phyloP scores from a whole-genome alignment of 2,329 filamentous ascomycete species.

The Aspergillus sp. region DNA sequence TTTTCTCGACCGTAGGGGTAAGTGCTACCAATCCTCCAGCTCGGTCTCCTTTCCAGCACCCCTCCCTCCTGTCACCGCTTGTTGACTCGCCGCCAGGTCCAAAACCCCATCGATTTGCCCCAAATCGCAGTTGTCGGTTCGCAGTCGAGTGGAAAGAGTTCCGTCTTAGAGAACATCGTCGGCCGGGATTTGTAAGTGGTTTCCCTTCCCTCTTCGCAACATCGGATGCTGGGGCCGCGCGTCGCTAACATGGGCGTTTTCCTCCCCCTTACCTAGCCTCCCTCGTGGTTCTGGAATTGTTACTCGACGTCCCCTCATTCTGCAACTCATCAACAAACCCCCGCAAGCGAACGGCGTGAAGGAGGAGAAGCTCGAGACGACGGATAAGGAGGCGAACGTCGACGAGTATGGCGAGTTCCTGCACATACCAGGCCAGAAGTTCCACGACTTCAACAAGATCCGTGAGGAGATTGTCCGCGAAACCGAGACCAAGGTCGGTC shows the following conservation, averaged over 20 bases:
- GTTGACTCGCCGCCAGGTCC: slow-evolving; percentile 59
- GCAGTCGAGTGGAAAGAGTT: slow-evolving; percentile 99
- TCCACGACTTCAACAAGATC: slow-evolving; percentile 97
- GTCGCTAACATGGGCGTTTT: slow-evolving; percentile 24
- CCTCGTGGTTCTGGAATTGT: slow-evolving; percentile 97
- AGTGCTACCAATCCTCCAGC: slow-evolving; percentile 33
- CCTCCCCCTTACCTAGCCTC: slow-evolving; percentile 57
- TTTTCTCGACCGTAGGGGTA: slow-evolving; percentile 93
- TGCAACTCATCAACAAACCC: slow-evolving; percentile 94
- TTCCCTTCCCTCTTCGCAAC: not conserved
- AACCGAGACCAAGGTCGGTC: slow-evolving; percentile 93
- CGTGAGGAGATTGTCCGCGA: slow-evolving; percentile 95
- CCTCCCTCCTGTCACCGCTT: slow-evolving; percentile 26
- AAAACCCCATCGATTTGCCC: slow-evolving; percentile 98
- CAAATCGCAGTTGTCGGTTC: slow-evolving; percentile 98
- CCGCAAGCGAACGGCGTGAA: slow-evolving; percentile 70
- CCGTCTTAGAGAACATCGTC: slow-evolving; percentile 97
- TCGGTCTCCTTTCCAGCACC: slow-evolving; percentile 6
- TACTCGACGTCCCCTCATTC: slow-evolving; percentile 89
- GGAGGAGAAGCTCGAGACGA: slow-evolving; percentile 63
- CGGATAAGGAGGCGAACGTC: slow-evolving; percentile 82
- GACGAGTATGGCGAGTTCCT: slow-evolving; percentile 99
- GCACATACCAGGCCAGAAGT: slow-evolving; percentile 96
- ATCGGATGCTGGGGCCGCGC: slow-evolving; percentile 3
- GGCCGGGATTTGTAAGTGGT: slow-evolving; percentile 90